These are phyloP conservation scores for Monilinia fructicola DNA, from an alignment of 2,329 filamentous ascomycete genomes.

Conservation along the genomic window DNA sequence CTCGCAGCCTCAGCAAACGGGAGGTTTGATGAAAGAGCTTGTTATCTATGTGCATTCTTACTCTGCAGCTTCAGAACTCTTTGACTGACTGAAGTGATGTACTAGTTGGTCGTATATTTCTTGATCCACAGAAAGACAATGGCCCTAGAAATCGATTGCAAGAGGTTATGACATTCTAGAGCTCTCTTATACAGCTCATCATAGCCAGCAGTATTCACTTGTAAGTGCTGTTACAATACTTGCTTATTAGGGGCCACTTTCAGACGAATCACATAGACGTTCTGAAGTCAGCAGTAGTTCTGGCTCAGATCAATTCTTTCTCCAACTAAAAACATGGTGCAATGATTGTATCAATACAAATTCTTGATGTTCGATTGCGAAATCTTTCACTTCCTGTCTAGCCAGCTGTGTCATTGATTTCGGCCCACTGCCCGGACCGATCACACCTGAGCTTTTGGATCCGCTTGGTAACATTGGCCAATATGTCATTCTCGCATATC, in stretches of 20 bases:
- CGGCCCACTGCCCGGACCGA: too few relatives aligned
- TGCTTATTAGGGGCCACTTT: not conserved
- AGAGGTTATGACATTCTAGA: not conserved
- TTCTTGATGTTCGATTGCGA: too few relatives aligned
- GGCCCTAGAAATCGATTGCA: not conserved
- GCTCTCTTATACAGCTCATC: not conserved
- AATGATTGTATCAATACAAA: too few relatives aligned
- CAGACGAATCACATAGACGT: slow-evolving; percentile 14
- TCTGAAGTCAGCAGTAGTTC: slow-evolving; percentile 21
- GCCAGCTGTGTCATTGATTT: too few relatives aligned
- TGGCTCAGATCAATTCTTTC: too few relatives aligned
- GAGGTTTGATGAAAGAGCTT: not conserved
- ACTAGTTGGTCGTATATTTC: not conserved
- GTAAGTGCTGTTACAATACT: not conserved
- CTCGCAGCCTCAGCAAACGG: not conserved
- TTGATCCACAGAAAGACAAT: not conserved
- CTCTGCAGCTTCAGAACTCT: slow-evolving; percentile 12
- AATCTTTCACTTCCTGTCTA: too few relatives aligned
- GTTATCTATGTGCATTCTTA: slow-evolving; percentile 16
- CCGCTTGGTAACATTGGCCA: too few relatives aligned
- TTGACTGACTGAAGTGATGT: not conserved
- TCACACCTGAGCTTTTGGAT: too few relatives aligned
- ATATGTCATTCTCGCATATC: too few relatives aligned
- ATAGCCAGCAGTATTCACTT: slow-evolving; percentile 5
- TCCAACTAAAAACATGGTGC: too few relatives aligned